Evolutionary conservation across 2,329 filamentous ascomycete species (phyloP).

Genomic region (Emydomyces testavorans): DNA sequence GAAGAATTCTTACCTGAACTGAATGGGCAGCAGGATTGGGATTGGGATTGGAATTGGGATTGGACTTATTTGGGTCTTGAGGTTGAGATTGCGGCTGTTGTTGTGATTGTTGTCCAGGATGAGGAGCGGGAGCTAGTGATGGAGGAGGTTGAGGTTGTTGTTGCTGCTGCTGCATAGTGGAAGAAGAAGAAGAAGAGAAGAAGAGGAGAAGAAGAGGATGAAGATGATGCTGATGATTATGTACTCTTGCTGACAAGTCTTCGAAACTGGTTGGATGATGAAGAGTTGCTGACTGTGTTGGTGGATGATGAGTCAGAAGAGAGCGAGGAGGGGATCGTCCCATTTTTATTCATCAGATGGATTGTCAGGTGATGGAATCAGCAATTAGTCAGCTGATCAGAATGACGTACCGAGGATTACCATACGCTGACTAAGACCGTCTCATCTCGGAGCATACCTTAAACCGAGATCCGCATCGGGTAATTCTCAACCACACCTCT

Average conservation of each 20-base stretch:
- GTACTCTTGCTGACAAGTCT: no score
- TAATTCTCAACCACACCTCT: background rate
- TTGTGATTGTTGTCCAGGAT: conserved; percentile 6
- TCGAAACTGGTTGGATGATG: background rate
- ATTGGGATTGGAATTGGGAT: conserved; percentile 5
- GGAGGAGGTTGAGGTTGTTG: conserved; percentile 24
- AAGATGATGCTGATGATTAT: no score
- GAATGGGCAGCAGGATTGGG: conserved; percentile 5
- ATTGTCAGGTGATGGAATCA: no score
- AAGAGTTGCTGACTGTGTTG: background rate
- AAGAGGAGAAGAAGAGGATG: no score
- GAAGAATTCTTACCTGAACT: conserved; percentile 7
- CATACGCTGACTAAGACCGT: background rate
- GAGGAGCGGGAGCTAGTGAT: conserved; percentile 38
- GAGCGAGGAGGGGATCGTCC: background rate
- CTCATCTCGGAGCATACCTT: background rate
- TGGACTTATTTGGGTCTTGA: conserved; percentile 7
- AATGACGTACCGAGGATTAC: no score
- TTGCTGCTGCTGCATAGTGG: no score
- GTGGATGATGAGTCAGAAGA: background rate
- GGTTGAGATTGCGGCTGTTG: conserved; percentile 8
- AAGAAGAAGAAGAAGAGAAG: no score
- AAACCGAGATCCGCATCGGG: background rate
- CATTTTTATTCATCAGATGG: background rate
- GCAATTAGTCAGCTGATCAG: no score